Base-by-base conservation (phyloP, 2,329 filamentous ascomycete species). In the Fusarium citri region DNA sequence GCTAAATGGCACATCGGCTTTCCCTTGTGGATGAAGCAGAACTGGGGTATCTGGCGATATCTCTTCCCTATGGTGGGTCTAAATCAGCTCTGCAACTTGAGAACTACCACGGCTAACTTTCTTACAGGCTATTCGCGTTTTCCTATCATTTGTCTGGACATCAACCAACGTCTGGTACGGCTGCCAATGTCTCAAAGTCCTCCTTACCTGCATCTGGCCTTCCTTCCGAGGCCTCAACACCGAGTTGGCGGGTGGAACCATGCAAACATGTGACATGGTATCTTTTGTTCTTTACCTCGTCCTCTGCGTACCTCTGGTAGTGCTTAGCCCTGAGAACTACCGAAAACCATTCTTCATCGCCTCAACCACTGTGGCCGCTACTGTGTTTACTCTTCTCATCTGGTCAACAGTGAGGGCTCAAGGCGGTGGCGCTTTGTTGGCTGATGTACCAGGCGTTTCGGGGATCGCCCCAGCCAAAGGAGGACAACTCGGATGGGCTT, bases 1-100 rank as follows among this genome's bases (percentile, higher is more conserved):
- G 74, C 74, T 1, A 75, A 72, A 30, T 76, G 74, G 74, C 74
- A 76, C 37, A 69, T 76, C 10, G 74, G 74, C 6, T 76, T 76
- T 55, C 73, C 72, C 18, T 65, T 76, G 23, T 67, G 73, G 47
- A 73, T 74, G 47, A 74, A 74, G 45, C 54, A 72, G 12, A 73
- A 68, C 23, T 76, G 74, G 74, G 75, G 75, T 8, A 72, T 76
- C 20, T 66, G 64, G 57, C 74, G 75, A 31, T 72, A 71, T 26
- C 48, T 76, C 3, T 73, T 77, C 20, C 73, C 74, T 1, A 73
- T 76, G 64, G 64, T 30, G 12, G 6, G 28, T 30, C 12, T 15
- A 15, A 0, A 7, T 15, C 12, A 8, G 12, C 6, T 15, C 12
- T 15, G 3, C 0, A 30, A 4, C 15, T 7, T 15, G 2, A 8